These are phyloP conservation scores for Cladosporium sp. DNA, from an alignment of 2,329 filamentous ascomycete genomes.

Conservation along the genomic window DNA sequence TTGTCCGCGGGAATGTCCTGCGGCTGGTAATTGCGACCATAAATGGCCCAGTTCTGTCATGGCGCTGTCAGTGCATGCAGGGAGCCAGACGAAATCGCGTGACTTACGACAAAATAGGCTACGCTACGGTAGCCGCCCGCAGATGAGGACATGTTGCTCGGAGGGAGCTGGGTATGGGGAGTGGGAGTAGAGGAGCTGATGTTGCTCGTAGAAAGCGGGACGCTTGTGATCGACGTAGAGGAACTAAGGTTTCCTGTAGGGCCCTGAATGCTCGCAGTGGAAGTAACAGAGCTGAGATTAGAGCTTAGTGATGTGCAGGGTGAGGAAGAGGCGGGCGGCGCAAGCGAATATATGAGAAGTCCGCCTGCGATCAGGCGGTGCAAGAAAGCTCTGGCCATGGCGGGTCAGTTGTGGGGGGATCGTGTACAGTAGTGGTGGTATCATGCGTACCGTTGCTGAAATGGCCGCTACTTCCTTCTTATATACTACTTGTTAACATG, in stretches of 20 bases:
- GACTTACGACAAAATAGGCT: conserved; percentile 9
- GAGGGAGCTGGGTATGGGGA: no score
- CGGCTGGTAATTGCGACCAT: conserved; percentile 72
- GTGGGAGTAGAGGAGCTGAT: no score
- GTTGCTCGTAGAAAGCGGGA: no score
- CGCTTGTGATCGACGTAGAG: no score
- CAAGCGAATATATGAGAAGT: conserved; percentile 5
- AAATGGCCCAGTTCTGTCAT: conserved; percentile 53
- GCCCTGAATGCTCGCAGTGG: neutral
- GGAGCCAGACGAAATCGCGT: conserved; percentile 32
- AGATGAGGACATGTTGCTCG: no score
- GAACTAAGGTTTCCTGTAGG: neutral
- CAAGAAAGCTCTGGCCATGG: conserved; percentile 8
- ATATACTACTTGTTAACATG: no score
- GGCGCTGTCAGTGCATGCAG: conserved; percentile 61
- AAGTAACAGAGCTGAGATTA: neutral
- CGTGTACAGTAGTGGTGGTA: neutral
- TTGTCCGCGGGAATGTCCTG: conserved; percentile 72
- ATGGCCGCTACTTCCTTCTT: neutral
- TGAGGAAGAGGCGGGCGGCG: neutral
- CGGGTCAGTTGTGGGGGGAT: neutral
- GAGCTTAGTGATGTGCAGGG: neutral
- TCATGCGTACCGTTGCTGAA: conserved; percentile 3
- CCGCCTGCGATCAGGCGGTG: conserved; percentile 8
- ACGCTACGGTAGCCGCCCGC: conserved; percentile 4